phyloP scores from a whole-genome alignment of 106 monocot species.

The Amphibolis antarctica region DNA sequence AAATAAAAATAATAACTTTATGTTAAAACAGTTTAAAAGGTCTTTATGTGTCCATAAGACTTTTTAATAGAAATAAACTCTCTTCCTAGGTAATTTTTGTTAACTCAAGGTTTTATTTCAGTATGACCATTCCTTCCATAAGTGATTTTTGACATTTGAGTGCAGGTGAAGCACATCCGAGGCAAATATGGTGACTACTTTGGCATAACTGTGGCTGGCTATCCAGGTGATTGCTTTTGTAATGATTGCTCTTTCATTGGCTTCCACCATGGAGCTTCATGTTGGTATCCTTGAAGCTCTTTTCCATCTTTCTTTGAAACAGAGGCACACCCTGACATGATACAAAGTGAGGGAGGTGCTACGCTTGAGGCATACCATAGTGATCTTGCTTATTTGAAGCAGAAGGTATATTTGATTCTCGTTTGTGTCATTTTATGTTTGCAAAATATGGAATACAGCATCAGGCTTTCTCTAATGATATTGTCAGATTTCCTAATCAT shows the following conservation, averaged over 20 bases:
- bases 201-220: constrained; percentile 87
- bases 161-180: constrained; percentile 72
- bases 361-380: constrained; percentile 55
- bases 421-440: no score
- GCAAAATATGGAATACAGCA: no score
- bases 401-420: constrained; percentile 33
- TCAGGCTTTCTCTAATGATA: no score
- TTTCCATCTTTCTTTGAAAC: background rate
- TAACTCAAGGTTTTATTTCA: background rate
- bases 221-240: constrained; percentile 47
- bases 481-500: no score
- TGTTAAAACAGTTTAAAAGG: no score
- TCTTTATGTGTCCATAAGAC: no score
- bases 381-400: constrained; percentile 82
- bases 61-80: no score
- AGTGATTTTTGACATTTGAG: background rate
- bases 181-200: constrained; percentile 82
- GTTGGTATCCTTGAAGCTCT: background rate
- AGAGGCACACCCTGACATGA: constrained; percentile 93
- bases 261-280: background rate
- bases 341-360: constrained; percentile 44
- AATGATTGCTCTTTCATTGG: no score
- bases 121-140: background rate
- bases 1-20: no score
- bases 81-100: background rate